phyloP scores from a whole-genome alignment of 139 green algal genomes.

The Auxenochlorella pyrenoidosa region DNA sequence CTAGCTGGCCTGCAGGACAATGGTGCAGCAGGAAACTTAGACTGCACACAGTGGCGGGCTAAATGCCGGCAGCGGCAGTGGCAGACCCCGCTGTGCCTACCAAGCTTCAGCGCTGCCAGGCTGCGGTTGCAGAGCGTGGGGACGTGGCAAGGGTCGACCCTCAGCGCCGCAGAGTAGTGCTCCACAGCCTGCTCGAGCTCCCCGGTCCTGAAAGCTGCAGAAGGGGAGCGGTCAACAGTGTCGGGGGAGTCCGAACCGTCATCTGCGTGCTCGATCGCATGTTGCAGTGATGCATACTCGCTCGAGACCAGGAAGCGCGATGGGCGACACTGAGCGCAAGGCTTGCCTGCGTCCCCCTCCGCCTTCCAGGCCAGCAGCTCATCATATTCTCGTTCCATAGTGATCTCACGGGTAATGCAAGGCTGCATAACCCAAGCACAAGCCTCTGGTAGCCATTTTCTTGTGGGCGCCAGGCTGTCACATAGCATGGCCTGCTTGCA shows the following conservation, averaged over 20 bases:
- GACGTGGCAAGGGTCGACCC: neutral
- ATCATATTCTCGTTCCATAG: neutral
- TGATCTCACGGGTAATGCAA: neutral
- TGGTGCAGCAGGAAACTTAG: neutral
- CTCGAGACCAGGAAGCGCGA: neutral
- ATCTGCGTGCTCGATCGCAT: neutral
- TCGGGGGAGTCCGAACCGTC: neutral
- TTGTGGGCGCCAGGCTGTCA: neutral
- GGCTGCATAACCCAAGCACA: no score
- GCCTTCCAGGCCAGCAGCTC: neutral
- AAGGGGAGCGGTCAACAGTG: neutral
- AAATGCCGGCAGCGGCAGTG: neutral
- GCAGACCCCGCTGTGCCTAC: constrained; percentile 15
- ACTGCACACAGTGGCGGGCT: neutral
- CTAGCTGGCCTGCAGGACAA: neutral
- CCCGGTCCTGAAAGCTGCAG: constrained; percentile 29
- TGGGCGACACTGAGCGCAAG: no score
- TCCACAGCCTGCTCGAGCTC: constrained; percentile 2
- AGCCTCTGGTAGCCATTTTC: no score
- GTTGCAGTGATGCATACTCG: neutral
- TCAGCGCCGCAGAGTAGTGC: constrained; percentile 7
- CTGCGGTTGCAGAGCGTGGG: constrained; percentile 37
- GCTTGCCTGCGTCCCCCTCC: neutral
- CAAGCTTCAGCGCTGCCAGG: constrained; percentile 38
- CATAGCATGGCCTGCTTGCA: neutral